Evolutionary conservation across 345 rosid species (phyloP), one percentile per base, ranked within the genome.

Genomic region (Citrus trifoliata): DNA sequence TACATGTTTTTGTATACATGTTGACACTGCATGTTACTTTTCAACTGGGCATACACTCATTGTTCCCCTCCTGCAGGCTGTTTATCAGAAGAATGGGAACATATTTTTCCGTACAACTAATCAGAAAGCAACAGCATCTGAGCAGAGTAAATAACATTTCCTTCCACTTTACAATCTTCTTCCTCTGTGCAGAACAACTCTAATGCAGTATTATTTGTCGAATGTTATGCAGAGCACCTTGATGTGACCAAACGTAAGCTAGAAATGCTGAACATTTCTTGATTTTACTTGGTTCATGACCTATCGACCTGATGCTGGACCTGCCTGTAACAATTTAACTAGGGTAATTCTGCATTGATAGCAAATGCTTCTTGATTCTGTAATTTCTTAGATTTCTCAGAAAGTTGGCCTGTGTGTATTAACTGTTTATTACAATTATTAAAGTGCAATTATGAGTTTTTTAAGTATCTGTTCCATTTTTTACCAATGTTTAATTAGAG

Each of bases 21-120:
- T 73, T 1, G 67, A 38, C n/a, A 18, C 37, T 33, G 9, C 42
- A 16, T 73, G 24, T 73, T 37, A 18, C 9, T 7, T n/a, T 73
- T 73, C 8, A 59, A 73, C 14, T 3, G n/a, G 14, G 33, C 10
- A 6, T 32, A 1, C 65, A 25, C 66, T 37, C 1, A n/a, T 48
- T 13, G 32, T 14, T 69, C 32, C 30, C 25, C 10, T 3, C 12
- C 12, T 51, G 22, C 81, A 90, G 93, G 58, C 82, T 71, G 89
- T 88, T 66, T 90, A 85, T 78, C 88, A 86, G 83, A 88, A 83
- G 80, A 82, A 82, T 5, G 89, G 84, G 27, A 75, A 85, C 82
- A 59, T 90, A 25, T 88, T 83, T 75, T 90, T 90, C 76, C 83
- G 85, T 1, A 82, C 92, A 25, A 88, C 83, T 0, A 55, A 65